These are phyloP conservation scores for Penicillium sp. DNA, from an alignment of 2,329 filamentous ascomycete genomes.

Conservation along the genomic window DNA sequence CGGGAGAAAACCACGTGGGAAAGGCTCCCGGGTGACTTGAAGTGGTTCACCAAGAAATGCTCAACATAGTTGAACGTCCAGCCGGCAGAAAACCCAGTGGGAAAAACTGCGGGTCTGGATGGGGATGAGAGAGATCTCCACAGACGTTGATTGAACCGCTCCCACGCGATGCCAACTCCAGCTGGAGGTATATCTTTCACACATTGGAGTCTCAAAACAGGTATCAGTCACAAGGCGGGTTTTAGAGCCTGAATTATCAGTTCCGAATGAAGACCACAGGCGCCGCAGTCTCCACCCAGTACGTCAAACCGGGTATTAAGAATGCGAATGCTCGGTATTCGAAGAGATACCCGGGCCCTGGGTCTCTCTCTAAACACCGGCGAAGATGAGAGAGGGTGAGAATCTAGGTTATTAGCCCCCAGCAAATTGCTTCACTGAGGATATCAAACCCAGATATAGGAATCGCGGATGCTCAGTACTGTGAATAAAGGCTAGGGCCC, in stretches of 20 bases:
- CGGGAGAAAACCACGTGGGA: background rate
- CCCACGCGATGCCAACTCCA: background rate
- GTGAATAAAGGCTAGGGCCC: conserved; percentile 2
- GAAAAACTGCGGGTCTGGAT: background rate
- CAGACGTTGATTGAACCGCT: background rate
- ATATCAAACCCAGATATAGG: background rate
- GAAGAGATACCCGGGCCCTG: conserved; percentile 2
- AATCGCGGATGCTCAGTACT: background rate
- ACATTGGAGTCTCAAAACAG: background rate
- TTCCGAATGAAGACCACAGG: background rate
- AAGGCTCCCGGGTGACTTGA: background rate
- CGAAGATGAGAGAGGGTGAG: background rate
- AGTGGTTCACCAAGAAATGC: background rate
- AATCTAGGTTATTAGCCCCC: background rate
- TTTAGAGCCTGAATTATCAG: background rate
- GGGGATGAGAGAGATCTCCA: background rate
- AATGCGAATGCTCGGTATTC: background rate
- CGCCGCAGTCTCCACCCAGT: background rate
- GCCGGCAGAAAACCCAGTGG: background rate
- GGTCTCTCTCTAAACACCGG: background rate
- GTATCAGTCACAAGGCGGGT: background rate
- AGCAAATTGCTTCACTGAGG: background rate
- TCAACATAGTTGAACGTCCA: background rate
- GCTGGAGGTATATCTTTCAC: background rate
- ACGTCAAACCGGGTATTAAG: background rate